Base-by-base conservation (phyloP, 345 rosid genomes). In the Clarkia xantiana region DNA sequence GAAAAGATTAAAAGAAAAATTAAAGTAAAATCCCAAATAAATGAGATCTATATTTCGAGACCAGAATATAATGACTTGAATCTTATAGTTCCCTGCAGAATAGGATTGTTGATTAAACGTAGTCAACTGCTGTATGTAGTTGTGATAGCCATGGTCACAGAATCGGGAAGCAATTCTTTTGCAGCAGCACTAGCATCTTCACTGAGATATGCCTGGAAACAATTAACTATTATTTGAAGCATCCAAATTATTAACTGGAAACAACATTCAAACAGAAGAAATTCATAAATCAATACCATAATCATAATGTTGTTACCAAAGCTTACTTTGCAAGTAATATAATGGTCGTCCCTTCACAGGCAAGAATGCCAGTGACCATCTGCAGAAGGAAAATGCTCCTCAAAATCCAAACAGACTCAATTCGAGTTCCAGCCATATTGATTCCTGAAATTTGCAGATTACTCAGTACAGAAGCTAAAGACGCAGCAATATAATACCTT, bases 261-360 rank as follows among this genome's bases (percentile, higher is more conserved):
- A 29, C 36, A 29, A 7, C 36, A 10, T 29, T 29, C 36, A 29
- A 12, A 15, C 11, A 18, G 9, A 18, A n/a, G 14, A 42, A 40
- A 17, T 14, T 5, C 23, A 45, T 1, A 34, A n/a, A 46, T n/a
- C 40, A 46, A 13, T 17, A 18, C 19, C 46, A 41, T 45, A 29
- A 48, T 14, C 36, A n/a, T n/a, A 29, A 29, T 29, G 5, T 29
- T 29, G 36, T 29, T 29, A 29, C 36, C 5, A 5, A 29, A 29
- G 8, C 5, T 5, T 44, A 89, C 75, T 63, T 75, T 82, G 76
- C 97, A 89, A 64, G 58, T 51, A 52, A 76, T 73, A 56, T 59
- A 82, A 57, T 89, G 97, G 51, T 94, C 97, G 34, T 82, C 90
- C 40, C 76, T 72, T 64, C 90, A 95, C 97, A 82, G 25, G 79